Evolutionary conservation across 2,329 filamentous ascomycete species (phyloP), one percentile per base, ranked within the genome.

Genomic region (Emergomyces pasteurianus): DNA sequence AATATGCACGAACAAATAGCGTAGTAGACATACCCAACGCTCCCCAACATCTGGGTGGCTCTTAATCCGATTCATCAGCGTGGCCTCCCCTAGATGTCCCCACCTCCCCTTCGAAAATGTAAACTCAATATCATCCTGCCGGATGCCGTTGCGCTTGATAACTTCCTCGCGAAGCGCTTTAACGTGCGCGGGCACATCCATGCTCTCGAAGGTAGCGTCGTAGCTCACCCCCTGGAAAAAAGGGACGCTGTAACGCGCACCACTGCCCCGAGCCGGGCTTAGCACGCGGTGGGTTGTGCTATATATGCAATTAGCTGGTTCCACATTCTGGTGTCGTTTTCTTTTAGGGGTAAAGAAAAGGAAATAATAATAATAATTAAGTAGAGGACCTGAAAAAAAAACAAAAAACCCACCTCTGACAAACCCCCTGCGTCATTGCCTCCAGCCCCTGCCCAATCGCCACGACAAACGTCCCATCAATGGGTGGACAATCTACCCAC

Each of bases 191-290:
- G 89, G 87, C 12, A 84, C 79, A 63, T 82, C 87, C 74, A 94
- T 84, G 66, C 88, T 86, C 69, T 90, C 89, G 71, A 95, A 95
- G 21, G 83, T 83, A 0, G 89, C 85, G 71, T 91, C 88, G 61
- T 89, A 85, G 68, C 85, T 85, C 62, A 95, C 88, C 26, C 90
- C 90, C 72, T 94, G 90, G 77, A 95, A 95, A 75, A 95, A 95
- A 0, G 90, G 90, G 55, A 95, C 87, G 8, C 85, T 89, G 77
- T 86, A 92, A 60, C 90, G 80, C 38, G 90, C 80, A 3, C 89
- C 90, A 10, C 82, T 77, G 14, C 88, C 89, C 8, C 83, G 83
- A 1, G 77, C 70, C 0, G 90, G 90, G 36, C 84, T 88, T n/a
- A 94, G 78, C 42, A 95, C 90, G 10, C 90, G 82, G 73, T 95